Evolutionary conservation across 2,329 filamentous ascomycete genomes (phyloP).

Genomic region (Colletotrichum liriopes): DNA sequence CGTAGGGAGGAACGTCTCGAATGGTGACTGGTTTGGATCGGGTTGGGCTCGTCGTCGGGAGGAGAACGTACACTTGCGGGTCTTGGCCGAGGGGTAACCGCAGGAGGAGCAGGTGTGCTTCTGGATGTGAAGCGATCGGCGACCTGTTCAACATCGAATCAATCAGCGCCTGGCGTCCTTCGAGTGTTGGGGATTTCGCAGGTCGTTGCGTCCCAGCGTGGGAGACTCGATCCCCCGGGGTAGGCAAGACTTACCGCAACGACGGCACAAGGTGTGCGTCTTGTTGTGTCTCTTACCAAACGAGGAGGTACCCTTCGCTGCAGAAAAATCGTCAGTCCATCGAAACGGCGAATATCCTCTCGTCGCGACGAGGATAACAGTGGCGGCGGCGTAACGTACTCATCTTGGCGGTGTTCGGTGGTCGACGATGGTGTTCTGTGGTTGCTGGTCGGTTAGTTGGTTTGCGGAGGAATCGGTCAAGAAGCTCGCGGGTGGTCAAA

Average conservation of each 20-base stretch:
- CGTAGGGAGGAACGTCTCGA: background rate
- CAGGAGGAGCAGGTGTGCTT: conserved; percentile 97
- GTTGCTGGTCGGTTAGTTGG: conserved; percentile 42
- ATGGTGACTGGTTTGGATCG: background rate
- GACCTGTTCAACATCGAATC: conserved; percentile 70
- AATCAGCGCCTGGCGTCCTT: conserved; percentile 23
- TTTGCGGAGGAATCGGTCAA: conserved; percentile 36
- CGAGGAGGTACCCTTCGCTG: conserved; percentile 72
- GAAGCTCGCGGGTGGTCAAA: conserved; percentile 28
- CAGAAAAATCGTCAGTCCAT: conserved; percentile 47
- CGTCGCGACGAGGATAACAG: conserved; percentile 12
- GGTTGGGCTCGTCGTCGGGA: conserved; percentile 29
- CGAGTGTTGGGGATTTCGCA: conserved; percentile 27
- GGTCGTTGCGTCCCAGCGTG: background rate
- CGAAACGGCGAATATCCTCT: conserved; percentile 47
- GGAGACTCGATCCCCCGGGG: conserved; percentile 8
- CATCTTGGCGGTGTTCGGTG: conserved; percentile 66
- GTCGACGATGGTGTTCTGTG: conserved; percentile 44
- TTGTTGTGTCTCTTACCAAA: conserved; percentile 88
- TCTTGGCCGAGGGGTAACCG: conserved; percentile 98
- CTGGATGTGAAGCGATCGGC: conserved; percentile 98
- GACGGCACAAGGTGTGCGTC: conserved; percentile 98
- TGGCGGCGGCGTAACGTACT: conserved; percentile 60
- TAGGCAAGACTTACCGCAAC: conserved; percentile 84
- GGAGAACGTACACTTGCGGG: conserved; percentile 93